A percentile compares a stretch with the other conserved stretches of the same genome.
These are phyloP conservation scores for Fusarium verticillioides DNA, from an alignment of 2,329 filamentous ascomycete genomes.

Conservation along the genomic window DNA sequence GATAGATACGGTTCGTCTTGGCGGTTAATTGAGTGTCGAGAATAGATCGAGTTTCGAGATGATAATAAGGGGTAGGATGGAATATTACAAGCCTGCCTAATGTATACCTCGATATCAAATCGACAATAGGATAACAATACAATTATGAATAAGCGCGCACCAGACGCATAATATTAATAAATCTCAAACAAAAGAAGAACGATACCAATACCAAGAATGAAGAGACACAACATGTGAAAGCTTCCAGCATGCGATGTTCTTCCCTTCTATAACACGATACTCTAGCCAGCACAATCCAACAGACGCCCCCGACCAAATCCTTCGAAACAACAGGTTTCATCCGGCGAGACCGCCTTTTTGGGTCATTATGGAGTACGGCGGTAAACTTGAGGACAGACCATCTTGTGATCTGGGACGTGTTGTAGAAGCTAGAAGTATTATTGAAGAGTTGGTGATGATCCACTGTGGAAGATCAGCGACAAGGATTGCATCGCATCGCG, in stretches of 20 bases:
- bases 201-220: neutral
- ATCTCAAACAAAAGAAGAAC: neutral
- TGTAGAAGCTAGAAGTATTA: slow-evolving; percentile 3
- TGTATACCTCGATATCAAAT: slow-evolving; percentile 6
- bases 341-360: neutral
- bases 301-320: slow-evolving; percentile 1
- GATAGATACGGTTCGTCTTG: neutral
- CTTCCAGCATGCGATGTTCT: neutral
- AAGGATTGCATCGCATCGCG: neutral
- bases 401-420: slow-evolving; percentile 4
- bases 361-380: neutral
- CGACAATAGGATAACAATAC: neutral
- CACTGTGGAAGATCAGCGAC: neutral
- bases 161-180: neutral
- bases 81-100: neutral
- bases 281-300: slow-evolving; percentile 12
- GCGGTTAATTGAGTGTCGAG: neutral
- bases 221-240: neutral
- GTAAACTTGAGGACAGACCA: slow-evolving; percentile 6
- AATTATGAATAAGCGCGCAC: neutral
- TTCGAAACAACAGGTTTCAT: slow-evolving; percentile 11
- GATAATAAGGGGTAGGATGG: neutral
- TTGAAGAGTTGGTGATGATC: neutral
- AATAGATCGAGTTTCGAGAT: neutral
- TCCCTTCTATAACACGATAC: slow-evolving; percentile 2